phyloP scores from a whole-genome alignment of 768 basidiomycete species.

The Macrolepiota albuminosa region DNA sequence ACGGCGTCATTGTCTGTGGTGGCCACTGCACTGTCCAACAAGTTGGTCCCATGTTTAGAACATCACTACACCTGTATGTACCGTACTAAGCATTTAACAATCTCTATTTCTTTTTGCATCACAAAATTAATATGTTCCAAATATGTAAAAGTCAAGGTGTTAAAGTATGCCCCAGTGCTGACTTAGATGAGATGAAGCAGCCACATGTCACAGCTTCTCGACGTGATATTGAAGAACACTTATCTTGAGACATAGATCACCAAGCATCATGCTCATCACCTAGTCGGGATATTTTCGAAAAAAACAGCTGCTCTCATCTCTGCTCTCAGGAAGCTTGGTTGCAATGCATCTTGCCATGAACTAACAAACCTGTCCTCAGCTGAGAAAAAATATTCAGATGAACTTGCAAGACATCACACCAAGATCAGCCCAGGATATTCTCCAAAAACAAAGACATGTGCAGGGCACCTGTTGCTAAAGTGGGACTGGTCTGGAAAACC shows the following conservation, averaged over 20 bases:
- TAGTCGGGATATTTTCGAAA: conserved; percentile 4
- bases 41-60: neutral
- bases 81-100: no score
- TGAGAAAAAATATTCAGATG: neutral
- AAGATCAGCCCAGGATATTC: no score
- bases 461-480: neutral
- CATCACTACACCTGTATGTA: no score
- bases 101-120: no score
- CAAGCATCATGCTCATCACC: neutral
- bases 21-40: no score
- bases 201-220: neutral
- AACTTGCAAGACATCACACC: no score
- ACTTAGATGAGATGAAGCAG: neutral
- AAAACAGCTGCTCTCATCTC: conserved; percentile 9
- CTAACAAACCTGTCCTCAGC: neutral
- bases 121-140: no score
- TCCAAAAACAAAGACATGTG: no score
- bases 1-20: no score
- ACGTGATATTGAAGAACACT: neutral
- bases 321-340: neutral
- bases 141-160: neutral
- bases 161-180: conserved; percentile 1
- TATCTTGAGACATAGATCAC: neutral
- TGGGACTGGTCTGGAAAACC: neutral
- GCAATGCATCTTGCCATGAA: neutral